Evolutionary conservation across 345 rosid genomes (phyloP), one percentile per base, ranked within the genome.

Genomic region (Garcia nutans): DNA sequence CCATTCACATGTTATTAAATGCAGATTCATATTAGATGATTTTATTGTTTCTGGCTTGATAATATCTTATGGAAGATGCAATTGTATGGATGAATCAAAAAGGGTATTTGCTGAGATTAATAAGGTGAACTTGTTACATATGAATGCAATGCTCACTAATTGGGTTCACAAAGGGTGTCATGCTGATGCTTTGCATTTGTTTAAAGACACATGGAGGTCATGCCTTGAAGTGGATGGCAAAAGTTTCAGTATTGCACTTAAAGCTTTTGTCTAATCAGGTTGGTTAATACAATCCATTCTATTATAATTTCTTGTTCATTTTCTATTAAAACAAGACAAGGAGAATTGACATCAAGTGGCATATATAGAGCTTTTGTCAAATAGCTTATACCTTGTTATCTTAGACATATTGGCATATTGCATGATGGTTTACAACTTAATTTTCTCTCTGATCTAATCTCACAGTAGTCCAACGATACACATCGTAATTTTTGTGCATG

Each of bases 11-110:
- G 65, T 85, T 61, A 47, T 85, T 77, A 83, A 81, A 79, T 45
- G 68, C 15, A 81, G 84, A 72, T 81, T 81, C 65, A 56, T 81
- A 73, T 49, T 24, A 12, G 81, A 81, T 10, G 80, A 77, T 73
- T 83, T 79, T 57, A 62, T 81, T 28, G 68, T 83, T 54, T 85
- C 84, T 55, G 61, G 79, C 75, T 83, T 83, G 82, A 75, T 83
- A 72, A 73, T 44, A 31, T 23, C 86, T 19, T 86, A 86, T 72
- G 85, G 82, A 54, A 83, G 74, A 52, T 82, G 86, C 70, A 77
- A 65, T 62, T 24, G 58, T 44, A 59, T 68, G 16, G 75, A 73
- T 62, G 77, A 79, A 59, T 81, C 82, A n/a, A 77, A 62, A 68
- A 77, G 55, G 75, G 37, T 82, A 49, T 82, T 79, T 63, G 65